phyloP scores from a whole-genome alignment of 208 protist genomes.

The Crithidia thermophila region DNA sequence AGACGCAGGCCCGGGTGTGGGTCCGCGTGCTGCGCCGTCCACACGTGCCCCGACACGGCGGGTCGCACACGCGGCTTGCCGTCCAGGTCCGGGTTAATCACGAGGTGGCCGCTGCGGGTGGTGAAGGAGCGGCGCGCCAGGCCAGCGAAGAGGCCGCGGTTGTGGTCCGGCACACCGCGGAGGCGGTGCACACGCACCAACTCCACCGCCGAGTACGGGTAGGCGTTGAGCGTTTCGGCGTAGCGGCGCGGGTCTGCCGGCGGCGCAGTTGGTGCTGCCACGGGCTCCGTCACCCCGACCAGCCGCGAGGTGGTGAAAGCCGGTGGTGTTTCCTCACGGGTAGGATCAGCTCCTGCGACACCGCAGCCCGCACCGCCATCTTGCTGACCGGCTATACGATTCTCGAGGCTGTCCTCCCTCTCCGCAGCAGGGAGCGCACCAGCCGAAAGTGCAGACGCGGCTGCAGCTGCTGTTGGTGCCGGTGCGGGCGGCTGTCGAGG shows the following conservation, averaged over 20 bases:
- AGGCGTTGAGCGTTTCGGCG: background rate
- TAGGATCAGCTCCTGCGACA: no score
- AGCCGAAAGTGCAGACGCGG: no score
- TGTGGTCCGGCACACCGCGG: constrained; percentile 53
- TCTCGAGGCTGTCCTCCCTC: no score
- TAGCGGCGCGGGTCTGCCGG: background rate
- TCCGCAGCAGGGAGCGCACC: no score
- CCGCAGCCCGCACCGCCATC: no score
- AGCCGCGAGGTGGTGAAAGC: no score
- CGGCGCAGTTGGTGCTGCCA: background rate
- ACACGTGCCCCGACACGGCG: constrained; percentile 42
- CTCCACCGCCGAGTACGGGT: constrained; percentile 31
- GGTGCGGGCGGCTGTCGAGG: no score
- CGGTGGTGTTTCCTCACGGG: no score
- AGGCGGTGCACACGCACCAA: constrained; percentile 57
- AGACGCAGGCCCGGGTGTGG: no score
- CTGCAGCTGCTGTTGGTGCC: no score
- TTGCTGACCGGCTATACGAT: no score
- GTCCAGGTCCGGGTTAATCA: constrained; percentile 27
- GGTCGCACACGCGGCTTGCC: constrained; percentile 37
- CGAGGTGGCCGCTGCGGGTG: constrained; percentile 52
- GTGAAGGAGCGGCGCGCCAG: constrained; percentile 26
- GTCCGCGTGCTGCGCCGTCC: constrained; percentile 1
- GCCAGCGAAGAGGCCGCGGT: constrained; percentile 63
- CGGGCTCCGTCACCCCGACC: background rate